phyloP scores from a whole-genome alignment of 140 eudicot species.

The Flaveria floridana region DNA sequence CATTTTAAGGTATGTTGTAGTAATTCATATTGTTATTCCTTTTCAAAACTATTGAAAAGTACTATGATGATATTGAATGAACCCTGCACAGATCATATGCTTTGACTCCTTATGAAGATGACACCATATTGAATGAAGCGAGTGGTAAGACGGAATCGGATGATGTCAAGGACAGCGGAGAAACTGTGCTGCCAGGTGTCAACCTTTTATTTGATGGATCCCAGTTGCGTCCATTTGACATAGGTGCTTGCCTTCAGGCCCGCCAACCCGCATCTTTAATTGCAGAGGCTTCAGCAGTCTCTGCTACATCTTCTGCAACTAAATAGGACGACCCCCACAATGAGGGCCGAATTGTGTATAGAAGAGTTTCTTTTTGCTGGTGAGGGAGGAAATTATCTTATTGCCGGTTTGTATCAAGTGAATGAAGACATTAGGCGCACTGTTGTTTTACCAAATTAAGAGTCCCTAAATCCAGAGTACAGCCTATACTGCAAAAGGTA shows the following conservation, averaged over 20 bases:
- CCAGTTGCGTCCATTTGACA: conserved; percentile 88
- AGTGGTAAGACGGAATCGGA: conserved; percentile 53
- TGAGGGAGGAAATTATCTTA: conserved; percentile 13
- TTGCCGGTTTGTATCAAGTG: neutral
- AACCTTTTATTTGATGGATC: conserved; percentile 93
- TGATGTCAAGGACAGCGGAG: conserved; percentile 70
- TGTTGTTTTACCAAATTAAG: neutral
- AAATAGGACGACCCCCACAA: conserved; percentile 32
- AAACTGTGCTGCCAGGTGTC: conserved; percentile 80
- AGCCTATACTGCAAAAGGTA: conserved; percentile 17
- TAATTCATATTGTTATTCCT: neutral
- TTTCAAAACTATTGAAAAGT: neutral
- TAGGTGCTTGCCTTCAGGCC: conserved; percentile 97
- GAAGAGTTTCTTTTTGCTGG: conserved; percentile 26
- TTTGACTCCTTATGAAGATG: conserved; percentile 64
- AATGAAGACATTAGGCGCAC: conserved; percentile 12
- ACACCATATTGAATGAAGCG: conserved; percentile 57
- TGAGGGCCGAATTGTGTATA: conserved; percentile 20
- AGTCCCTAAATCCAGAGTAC: neutral
- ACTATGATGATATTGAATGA: conserved; percentile 11
- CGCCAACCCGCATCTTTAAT: conserved; percentile 85
- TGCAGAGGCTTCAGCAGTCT: conserved; percentile 83
- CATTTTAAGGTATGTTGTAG: conserved; percentile 60
- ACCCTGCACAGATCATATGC: conserved; percentile 77
- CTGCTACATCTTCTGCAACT: conserved; percentile 30